phyloP scores from a whole-genome alignment of 768 basidiomycete genomes.

The Boletus reticuloceps region DNA sequence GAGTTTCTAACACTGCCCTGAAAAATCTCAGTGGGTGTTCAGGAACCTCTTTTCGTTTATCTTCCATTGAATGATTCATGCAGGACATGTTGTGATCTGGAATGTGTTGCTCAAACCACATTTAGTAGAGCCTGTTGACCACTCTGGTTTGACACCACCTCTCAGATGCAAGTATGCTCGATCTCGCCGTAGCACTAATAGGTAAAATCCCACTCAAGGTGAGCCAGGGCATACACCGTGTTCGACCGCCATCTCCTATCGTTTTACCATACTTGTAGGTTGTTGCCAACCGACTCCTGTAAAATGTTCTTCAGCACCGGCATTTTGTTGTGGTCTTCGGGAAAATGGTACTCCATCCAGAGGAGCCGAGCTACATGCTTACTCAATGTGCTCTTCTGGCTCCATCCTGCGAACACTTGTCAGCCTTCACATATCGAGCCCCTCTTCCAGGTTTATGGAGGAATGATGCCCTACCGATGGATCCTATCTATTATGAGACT shows the following conservation, averaged over 20 bases:
- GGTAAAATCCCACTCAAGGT: constrained; percentile 61
- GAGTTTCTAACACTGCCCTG: no score
- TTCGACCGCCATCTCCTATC: background rate
- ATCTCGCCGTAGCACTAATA: constrained; percentile 35
- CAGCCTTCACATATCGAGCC: constrained; percentile 83
- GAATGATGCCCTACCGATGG: constrained; percentile 61
- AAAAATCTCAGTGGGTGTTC: no score
- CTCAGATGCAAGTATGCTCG: constrained; percentile 36
- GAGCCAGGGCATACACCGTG: constrained; percentile 9
- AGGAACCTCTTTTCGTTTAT: no score
- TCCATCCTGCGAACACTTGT: constrained; percentile 80
- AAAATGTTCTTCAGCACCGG: constrained; percentile 69
- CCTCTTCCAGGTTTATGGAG: constrained; percentile 70
- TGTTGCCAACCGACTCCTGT: constrained; percentile 77
- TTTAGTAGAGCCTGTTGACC: constrained; percentile 40
- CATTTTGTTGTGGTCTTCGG: constrained; percentile 52
- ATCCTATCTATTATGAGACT: constrained; percentile 75
- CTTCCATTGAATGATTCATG: no score
- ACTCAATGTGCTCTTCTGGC: constrained; percentile 64
- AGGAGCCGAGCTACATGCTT: constrained; percentile 53
- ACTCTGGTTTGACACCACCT: constrained; percentile 63
- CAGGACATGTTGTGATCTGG: no score
- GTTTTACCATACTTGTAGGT: no score
- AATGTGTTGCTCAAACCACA: no score
- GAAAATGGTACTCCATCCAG: constrained; percentile 19